Percentiles rank a stretch among this genome's conserved stretches.
These are phyloP conservation scores for Eryngium alpinum DNA, from an alignment of 140 eudicot genomes.

Conservation along the genomic window DNA sequence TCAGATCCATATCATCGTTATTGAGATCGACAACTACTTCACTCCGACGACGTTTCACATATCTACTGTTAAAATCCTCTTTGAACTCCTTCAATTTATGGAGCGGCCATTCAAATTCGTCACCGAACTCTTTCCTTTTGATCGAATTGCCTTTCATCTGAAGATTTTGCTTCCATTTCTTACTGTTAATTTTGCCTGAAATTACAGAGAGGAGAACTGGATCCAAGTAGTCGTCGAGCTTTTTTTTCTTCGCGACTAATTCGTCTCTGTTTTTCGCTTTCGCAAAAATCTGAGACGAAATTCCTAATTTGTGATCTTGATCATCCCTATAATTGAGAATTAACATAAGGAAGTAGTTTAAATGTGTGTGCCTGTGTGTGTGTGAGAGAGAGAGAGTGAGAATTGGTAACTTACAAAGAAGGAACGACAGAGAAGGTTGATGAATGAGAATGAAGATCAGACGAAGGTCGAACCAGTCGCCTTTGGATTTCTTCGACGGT, in stretches of 20 bases:
- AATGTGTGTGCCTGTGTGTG: neutral
- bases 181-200: constrained; percentile 16
- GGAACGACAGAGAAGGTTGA: neutral
- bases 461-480: constrained; percentile 26
- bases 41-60: neutral
- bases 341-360: neutral
- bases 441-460: constrained; percentile 19
- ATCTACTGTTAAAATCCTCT: neutral
- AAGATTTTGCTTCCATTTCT: neutral
- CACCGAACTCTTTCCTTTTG: neutral
- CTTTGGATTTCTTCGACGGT: constrained; percentile 24
- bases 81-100: constrained; percentile 3
- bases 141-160: neutral
- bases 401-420: neutral
- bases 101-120: constrained; percentile 17
- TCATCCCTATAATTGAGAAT: neutral
- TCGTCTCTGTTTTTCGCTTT: constrained; percentile 3
- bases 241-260: neutral
- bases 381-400: neutral
- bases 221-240: constrained; percentile 26
- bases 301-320: neutral
- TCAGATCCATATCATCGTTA: neutral
- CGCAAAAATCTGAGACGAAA: neutral
- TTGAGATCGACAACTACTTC: constrained; percentile 7
- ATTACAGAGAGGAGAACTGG: constrained; percentile 21